Percentiles rank a stretch among this genome's conserved stretches.
phyloP scores from a whole-genome alignment of 2,329 filamentous ascomycete species.

The Aspergillus ochraceus region DNA sequence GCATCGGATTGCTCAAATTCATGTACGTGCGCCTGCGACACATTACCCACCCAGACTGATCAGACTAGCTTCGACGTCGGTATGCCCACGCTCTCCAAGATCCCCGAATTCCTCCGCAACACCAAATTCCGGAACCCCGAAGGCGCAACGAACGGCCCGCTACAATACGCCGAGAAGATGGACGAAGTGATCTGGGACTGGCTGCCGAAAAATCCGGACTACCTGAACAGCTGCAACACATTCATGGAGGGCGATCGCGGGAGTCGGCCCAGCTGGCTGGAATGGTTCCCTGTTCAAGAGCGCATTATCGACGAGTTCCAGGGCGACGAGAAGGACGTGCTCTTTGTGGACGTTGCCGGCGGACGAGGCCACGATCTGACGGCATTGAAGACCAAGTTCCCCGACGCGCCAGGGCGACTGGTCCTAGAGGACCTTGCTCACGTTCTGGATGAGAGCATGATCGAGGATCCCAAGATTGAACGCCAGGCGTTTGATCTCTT shows the following conservation, averaged over 20 bases:
- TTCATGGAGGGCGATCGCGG: conserved; percentile 38
- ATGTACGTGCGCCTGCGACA: conserved; percentile 5
- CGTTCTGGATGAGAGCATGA: conserved; percentile 28
- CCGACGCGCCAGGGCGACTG: conserved; percentile 33
- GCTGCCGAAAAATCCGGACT: conserved; percentile 27
- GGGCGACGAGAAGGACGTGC: conserved; percentile 18
- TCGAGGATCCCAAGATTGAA: conserved; percentile 23
- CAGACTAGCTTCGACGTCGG: conserved; percentile 13
- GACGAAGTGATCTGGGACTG: conserved; percentile 29
- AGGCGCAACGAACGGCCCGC: conserved; percentile 5
- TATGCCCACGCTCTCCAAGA: conserved; percentile 7
- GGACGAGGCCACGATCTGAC: conserved; percentile 39
- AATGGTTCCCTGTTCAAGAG: conserved; percentile 32
- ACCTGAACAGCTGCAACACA: conserved; percentile 33
- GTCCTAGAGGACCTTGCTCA: conserved; percentile 43
- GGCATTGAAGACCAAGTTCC: conserved; percentile 31
- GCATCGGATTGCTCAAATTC: conserved; percentile 12
- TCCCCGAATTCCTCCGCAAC: conserved; percentile 13
- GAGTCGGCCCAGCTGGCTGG: conserved; percentile 26
- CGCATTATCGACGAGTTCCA: conserved; percentile 20
- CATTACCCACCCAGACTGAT: not conserved
- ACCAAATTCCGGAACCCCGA: conserved; percentile 10
- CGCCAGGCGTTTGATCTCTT: conserved; percentile 31
- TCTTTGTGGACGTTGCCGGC: conserved; percentile 44
- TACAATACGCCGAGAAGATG: conserved; percentile 23